phyloP scores from a whole-genome alignment of 2,329 filamentous ascomycete genomes.

The Sclerotinia sclerotiorum region DNA sequence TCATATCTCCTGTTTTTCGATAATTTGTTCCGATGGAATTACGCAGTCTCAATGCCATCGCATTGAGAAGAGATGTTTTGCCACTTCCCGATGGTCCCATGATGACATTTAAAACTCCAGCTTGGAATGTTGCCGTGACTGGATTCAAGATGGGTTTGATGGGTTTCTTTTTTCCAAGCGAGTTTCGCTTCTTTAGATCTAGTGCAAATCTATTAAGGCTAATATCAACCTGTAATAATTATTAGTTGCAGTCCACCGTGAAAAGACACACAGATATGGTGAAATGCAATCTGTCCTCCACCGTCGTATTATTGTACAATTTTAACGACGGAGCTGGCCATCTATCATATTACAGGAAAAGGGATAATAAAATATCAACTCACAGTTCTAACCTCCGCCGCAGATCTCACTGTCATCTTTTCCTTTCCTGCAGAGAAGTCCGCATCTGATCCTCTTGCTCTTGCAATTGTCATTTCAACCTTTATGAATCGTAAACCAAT shows the following conservation, averaged over 20 bases:
- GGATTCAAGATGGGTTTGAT: slow-evolving; percentile 64
- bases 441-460: slow-evolving; percentile 55
- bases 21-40: slow-evolving; percentile 64
- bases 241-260: neutral
- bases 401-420: slow-evolving; percentile 58
- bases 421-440: slow-evolving; percentile 71
- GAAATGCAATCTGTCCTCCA: neutral
- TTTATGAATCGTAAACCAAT: slow-evolving; percentile 63
- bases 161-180: slow-evolving; percentile 52
- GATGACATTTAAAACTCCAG: slow-evolving; percentile 70
- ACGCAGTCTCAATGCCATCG: slow-evolving; percentile 67
- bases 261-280: neutral
- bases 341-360: neutral
- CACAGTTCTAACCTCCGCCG: slow-evolving; percentile 52
- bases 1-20: slow-evolving; percentile 58
- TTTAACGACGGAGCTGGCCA: neutral
- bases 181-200: slow-evolving; percentile 60
- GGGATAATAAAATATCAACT: neutral
- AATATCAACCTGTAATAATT: slow-evolving; percentile 54
- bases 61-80: slow-evolving; percentile 72
- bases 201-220: slow-evolving; percentile 64
- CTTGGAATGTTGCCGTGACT: slow-evolving; percentile 64
- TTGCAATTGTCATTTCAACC: slow-evolving; percentile 68
- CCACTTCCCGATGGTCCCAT: slow-evolving; percentile 79
- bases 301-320: too few relatives aligned